Evolutionary conservation across 2,329 filamentous ascomycete species (phyloP).

Genomic region (Bertia moriformis): DNA sequence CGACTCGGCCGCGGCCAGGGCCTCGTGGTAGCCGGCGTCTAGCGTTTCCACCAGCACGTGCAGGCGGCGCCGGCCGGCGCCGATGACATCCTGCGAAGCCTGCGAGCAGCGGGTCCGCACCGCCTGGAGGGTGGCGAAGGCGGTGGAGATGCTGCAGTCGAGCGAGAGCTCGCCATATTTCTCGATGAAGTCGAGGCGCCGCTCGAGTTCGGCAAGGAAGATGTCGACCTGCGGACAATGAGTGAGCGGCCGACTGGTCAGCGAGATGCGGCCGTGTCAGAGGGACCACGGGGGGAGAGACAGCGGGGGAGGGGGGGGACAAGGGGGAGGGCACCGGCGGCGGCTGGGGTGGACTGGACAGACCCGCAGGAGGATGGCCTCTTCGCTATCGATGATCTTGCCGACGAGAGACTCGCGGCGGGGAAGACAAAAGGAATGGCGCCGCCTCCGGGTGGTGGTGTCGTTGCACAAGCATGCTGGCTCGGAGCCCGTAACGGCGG

Average conservation of each 20-base stretch:
- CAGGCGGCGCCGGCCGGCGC: slow-evolving; percentile 68
- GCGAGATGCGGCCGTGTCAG: not conserved
- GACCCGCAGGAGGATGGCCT: slow-evolving; percentile 43
- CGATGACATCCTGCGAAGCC: slow-evolving; percentile 79
- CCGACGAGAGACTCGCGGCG: slow-evolving; percentile 41
- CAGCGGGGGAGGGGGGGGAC: not conserved
- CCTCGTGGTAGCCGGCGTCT: slow-evolving; percentile 75
- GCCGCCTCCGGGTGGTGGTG: slow-evolving; percentile 27
- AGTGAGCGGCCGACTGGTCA: slow-evolving; percentile 4
- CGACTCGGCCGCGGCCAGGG: slow-evolving; percentile 68
- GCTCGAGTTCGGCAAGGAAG: slow-evolving; percentile 74
- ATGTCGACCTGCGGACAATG: slow-evolving; percentile 45
- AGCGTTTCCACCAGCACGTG: slow-evolving; percentile 86
- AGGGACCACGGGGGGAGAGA: too few species aligned
- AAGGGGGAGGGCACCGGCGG: too few species aligned
- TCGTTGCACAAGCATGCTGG: too few species aligned
- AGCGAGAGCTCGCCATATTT: slow-evolving; percentile 71
- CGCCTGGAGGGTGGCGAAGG: slow-evolving; percentile 72
- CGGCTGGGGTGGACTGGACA: too few species aligned
- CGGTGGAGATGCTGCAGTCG: slow-evolving; percentile 70
- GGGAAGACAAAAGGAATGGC: slow-evolving; percentile 42
- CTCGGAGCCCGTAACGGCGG: too few species aligned
- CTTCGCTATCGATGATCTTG: slow-evolving; percentile 24
- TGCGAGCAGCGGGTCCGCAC: slow-evolving; percentile 80
- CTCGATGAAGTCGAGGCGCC: slow-evolving; percentile 76